Evolutionary conservation across 1,139 yeast species (phyloP).

Genomic region (Debaryomycetaceae sp.): DNA sequence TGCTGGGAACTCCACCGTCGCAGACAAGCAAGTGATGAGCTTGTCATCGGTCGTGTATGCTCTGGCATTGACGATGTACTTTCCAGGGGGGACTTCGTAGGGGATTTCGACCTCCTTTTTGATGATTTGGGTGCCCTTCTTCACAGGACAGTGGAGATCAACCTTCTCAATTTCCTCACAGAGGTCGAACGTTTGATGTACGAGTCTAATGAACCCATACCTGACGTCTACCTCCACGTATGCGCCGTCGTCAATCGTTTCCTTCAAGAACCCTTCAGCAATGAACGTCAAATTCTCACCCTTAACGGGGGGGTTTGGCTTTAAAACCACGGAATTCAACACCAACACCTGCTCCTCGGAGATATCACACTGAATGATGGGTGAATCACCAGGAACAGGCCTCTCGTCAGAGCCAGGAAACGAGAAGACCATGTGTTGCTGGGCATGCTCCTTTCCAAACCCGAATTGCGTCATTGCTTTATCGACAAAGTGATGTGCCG

Average conservation of each 20-base stretch:
- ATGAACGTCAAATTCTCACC: conserved; percentile 75
- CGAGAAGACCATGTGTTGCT: conserved; percentile 2
- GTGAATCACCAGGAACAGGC: conserved; percentile 90
- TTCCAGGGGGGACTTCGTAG: conserved; percentile 93
- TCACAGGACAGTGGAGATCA: conserved; percentile 77
- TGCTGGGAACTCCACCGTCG: conserved; percentile 60
- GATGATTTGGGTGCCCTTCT: conserved; percentile 63
- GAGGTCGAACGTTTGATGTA: conserved; percentile 83
- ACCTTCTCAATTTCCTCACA: conserved; percentile 85
- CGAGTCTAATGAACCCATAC: conserved; percentile 82
- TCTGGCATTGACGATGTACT: conserved; percentile 77
- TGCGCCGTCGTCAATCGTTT: conserved; percentile 71
- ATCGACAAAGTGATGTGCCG: conserved; percentile 1
- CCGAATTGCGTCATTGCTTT: background rate
- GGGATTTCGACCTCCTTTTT: conserved; percentile 80
- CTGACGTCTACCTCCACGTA: conserved; percentile 91
- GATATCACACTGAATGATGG: conserved; percentile 73
- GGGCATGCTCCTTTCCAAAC: background rate
- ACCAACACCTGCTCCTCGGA: conserved; percentile 58
- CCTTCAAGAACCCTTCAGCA: conserved; percentile 63
- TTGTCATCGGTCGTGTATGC: conserved; percentile 84
- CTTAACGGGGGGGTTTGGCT: conserved; percentile 85
- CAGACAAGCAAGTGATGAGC: conserved; percentile 80
- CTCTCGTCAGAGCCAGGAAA: conserved; percentile 30
- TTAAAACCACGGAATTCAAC: conserved; percentile 55